Base-by-base conservation (phyloP, 257 asterid genomes). In the Paulownia fortunei region DNA sequence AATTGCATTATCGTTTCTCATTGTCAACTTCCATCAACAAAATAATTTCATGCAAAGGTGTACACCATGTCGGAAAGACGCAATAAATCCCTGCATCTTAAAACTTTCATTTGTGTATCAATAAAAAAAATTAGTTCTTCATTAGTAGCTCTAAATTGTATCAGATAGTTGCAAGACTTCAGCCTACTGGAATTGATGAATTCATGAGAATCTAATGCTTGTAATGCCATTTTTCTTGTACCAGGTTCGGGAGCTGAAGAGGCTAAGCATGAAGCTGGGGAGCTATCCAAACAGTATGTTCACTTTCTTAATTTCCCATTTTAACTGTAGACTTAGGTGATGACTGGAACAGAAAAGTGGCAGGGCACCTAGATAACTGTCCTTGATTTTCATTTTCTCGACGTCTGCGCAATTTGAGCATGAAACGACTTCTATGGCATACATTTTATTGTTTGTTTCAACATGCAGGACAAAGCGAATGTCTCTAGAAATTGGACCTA, bases 401-500 rank as follows among this genome's bases (percentile, higher is more conserved):
- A 16, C 11, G 13, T 66, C 26, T 23, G 12, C 6, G 1, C 32
- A 13, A 18, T 15, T 58, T 23, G 32, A 21, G 4, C 62, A 26
- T 21, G 61, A 60, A 21, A 66, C 6, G 47, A 37, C 34, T 44
- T 37, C 9, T n/a, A 8, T 26, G 55, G n/a, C 37, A 3, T 8
- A 23, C 16, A 74, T 21, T 18, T 36, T 18, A 30, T 23, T 44
- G 15, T 19, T 41, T 19, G 46, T 9, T 26, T 67, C 51, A 37
- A 30, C 56, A 52, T 73, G 74, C 92, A 95, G 99, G 92, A 81
- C 97, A 41, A 93, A 96, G 82, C 85, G 98, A 32, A 80, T 89
- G 89, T 80, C 97, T 32, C 79, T 90, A 2, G 98, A 95, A 85
- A 86, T 88, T 8, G 97, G 92, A 80, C 90, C 96, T 11, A 89